Base-by-base conservation (phyloP, 805 yeast species). In the Saturnispora ahearnii region DNA sequence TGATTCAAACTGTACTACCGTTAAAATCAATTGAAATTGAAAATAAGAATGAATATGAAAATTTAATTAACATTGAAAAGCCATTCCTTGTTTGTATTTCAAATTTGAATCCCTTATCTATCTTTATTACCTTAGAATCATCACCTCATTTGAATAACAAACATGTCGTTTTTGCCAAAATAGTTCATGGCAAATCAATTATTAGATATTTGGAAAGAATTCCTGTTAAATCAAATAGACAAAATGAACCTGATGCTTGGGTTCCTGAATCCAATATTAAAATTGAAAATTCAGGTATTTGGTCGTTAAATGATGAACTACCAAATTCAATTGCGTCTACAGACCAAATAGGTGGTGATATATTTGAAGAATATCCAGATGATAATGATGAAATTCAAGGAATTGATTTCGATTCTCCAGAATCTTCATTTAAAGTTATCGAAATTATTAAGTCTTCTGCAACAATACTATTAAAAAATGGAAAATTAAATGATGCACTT, bases 91-190 rank as follows among this genome's bases (percentile, higher is more conserved):
- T 81, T 9, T 84, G 86, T 32, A 77, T 83, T 84, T 86, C 87
- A 3, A 82, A 81, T 56, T 63, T 70, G 18, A 82, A 82, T 55
- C 72, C 76, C 21, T 77, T 87, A 0, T 90, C 83, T 59, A 84
- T 85, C 60, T 85, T 85, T 59, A 81, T 86, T 41, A 77, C 82
- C 10, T 81, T 89, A 0, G 76, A 72, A 48, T 77, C 87, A 2
- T 76, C 82, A 8, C 83, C 87, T 1, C 96, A 88, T 64, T 67
- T 89, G 51, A 78, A 75, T 41, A 87, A 87, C 0, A 84, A 82
- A 57, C 90, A 87, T 60, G 72, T 90, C 0, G 80, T 87, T 2
- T 84, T 89, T 65, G 96, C 96, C 1, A 69, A 68, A 50, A 89
- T 88, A 10, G 57, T 70, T 7, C 72, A 71, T 57, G 95, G 87